These are phyloP conservation scores for Dendrothele bispora DNA, from an alignment of 768 basidiomycete species.

Conservation along the genomic window DNA sequence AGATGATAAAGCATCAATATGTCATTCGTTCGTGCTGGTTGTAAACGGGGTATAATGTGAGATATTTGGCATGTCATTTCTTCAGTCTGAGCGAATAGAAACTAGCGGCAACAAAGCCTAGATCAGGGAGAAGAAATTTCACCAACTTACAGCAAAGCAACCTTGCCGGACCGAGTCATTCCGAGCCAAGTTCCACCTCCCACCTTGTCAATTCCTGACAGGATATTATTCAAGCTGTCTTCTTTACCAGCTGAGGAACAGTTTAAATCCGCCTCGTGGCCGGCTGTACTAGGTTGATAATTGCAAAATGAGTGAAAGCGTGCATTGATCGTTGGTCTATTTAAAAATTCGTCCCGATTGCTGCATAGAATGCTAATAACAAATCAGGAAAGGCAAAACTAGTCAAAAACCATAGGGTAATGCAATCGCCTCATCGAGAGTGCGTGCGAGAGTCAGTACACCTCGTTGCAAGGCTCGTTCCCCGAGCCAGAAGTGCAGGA, in stretches of 20 bases:
- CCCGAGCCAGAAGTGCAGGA: background rate
- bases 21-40: conserved; percentile 4
- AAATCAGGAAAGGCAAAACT: background rate
- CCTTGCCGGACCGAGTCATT: conserved; percentile 58
- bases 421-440: conserved; percentile 9
- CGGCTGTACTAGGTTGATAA: no score
- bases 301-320: conserved; percentile 65
- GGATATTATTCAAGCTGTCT: conserved; percentile 35
- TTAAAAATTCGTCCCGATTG: conserved; percentile 76
- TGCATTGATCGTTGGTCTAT: conserved; percentile 64
- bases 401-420: background rate
- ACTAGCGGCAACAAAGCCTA: no score
- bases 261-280: conserved; percentile 22
- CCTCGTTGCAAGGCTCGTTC: conserved; percentile 7
- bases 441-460: conserved; percentile 6
- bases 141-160: conserved; percentile 77
- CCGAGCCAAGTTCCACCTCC: conserved; percentile 89
- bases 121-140: no score
- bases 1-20: no score
- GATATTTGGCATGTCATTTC: background rate
- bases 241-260: no score
- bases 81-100: conserved; percentile 8
- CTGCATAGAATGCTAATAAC: conserved; percentile 62
- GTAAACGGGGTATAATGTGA: no score
- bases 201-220: conserved; percentile 72